Evolutionary conservation across 352 stramenopile genomes (phyloP), one percentile per base, ranked within the genome.

Genomic region (Phytophthora hibernalis): DNA sequence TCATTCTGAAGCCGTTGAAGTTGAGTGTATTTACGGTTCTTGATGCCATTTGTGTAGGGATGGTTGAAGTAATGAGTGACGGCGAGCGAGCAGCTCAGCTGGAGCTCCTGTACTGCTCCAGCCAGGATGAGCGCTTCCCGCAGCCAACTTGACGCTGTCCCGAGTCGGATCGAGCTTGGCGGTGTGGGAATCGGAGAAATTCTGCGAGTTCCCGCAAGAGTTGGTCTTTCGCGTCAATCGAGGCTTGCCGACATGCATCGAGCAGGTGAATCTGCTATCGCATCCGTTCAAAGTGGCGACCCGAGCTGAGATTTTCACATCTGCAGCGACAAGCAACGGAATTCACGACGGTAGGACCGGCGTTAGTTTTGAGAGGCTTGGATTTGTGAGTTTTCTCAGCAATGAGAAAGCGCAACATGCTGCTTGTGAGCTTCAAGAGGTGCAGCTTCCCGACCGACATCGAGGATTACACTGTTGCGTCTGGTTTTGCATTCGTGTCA

Each of bases 181-280:
- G 4, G 74, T 76, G 2, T 88, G 79, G 78, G 72, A 68, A 30
- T 80, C 74, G 16, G 76, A 85, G 43, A 87, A 81, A 59, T 82
- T 90, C 61, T 90, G 79, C 50, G 79, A 81, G 48, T 90, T 85
- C 33, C 79, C 82, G 11, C 79, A 90, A 42, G 75, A 87, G 35
- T 18, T 90, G 26, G 69, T 90, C 9, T 80, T 87, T 28, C 68
- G 72, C 37, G 71, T 89, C 10, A 79, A 77, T 51, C 63, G 59
- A 60, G 72, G 65, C 2, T 38, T 58, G 5, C 40, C 71, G 13
- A 66, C 65, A 6, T 30, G 22, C 0, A 49, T 76, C 10, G 45
- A 63, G 12, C 65, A 68, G 30, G 56, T 78, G 3, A 70, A 76
- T 43, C 33, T 85, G 7, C 63, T 83, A 1, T 68, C 74, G 4